Conservation (phyloP, 768 basidiomycete species). For the Tricholoma sp. region DNA sequence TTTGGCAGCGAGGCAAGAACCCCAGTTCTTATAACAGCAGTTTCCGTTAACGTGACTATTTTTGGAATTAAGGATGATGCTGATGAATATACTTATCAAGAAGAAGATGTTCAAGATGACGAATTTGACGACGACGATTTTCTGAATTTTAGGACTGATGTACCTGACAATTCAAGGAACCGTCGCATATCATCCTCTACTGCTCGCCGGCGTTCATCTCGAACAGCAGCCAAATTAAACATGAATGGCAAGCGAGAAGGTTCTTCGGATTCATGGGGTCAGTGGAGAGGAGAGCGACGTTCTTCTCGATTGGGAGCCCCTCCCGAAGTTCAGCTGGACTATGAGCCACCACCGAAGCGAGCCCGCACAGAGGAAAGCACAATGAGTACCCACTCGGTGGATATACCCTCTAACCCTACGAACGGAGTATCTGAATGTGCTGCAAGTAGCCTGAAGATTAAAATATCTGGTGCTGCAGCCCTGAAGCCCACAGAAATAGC, state of each 20-base stretch:
- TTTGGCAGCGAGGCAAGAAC: slow-evolving; percentile 59
- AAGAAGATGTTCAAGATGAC: slow-evolving; percentile 64
- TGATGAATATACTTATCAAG: slow-evolving; percentile 63
- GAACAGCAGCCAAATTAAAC: slow-evolving; percentile 39
- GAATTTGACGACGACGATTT: slow-evolving; percentile 53
- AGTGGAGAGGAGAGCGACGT: slow-evolving; percentile 74
- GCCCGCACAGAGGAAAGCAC: slow-evolving; percentile 75
- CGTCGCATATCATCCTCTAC: slow-evolving; percentile 27
- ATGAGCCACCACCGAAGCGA: slow-evolving; percentile 53
- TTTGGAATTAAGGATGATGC: slow-evolving; percentile 47
- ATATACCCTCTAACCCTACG: slow-evolving; percentile 28
- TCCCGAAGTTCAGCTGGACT: slow-evolving; percentile 46
- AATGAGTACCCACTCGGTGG: slow-evolving; percentile 50
- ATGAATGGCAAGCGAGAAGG: slow-evolving; percentile 49
- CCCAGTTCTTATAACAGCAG: slow-evolving; percentile 10
- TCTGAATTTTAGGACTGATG: slow-evolving; percentile 34
- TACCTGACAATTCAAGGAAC: slow-evolving; percentile 36
- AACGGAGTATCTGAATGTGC: slow-evolving; percentile 21
- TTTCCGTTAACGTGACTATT: slow-evolving; percentile 22
- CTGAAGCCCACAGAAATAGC: slow-evolving; percentile 69
- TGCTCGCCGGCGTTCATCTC: slow-evolving; percentile 48
- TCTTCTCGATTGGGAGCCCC: slow-evolving; percentile 61
- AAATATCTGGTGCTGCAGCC: slow-evolving; percentile 55
- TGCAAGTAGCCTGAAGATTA: slow-evolving; percentile 39
- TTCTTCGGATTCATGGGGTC: slow-evolving; percentile 46